Evolutionary conservation across 2,329 filamentous ascomycete species (phyloP), one percentile per base, ranked within the genome.

Genomic region (Trichoderma pleuroti): DNA sequence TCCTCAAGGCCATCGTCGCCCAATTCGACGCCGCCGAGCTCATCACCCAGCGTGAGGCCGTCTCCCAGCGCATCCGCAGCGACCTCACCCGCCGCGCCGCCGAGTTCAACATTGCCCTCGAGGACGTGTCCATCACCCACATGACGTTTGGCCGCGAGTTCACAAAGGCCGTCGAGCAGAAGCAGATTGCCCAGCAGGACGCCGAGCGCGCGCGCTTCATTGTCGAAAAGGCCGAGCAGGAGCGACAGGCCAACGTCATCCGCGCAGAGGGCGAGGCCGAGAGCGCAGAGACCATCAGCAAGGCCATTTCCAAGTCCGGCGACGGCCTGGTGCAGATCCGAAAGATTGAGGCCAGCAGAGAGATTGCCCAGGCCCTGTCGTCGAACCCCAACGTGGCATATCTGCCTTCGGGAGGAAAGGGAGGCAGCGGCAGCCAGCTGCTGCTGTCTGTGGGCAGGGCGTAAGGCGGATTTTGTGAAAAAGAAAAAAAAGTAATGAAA

Each of bases 71-170:
- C 78, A 99, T 99, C 86, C 94, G 93, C 72, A 87, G 88, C 76
- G 96, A 99, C 81, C 90, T 99, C 63, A 91, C 96, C 80, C 94
- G 92, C 85, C 94, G 96, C 78, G 96, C 96, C 61, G 86, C 91
- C 78, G 96, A 99, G 83, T 99, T 99, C 90, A 97, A 99, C 87
- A 99, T 99, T 80, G 93, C 94, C 32, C 93, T 99, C 68, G 96
- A 99, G 84, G 96, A 99, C 80, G 96, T 99, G 72, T 97, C 93
- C 80, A 99, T 99, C 83, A 99, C 96, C 73, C 96, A 99, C 88
- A 99, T 99, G 96, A 99, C 96, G 67, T 99, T 99, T 81, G 96
- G 96, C 76, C 95, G 95, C 83, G 96, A 99, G 84, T 99, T 99
- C 87, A 99, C 96, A 72, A 93, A 93, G 83, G 96, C 96, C 74